A percentile compares a stretch with the other conserved stretches of the same genome.
Evolutionary conservation across 345 rosid species (phyloP).

Genomic region (Noccaea bulbosa): DNA sequence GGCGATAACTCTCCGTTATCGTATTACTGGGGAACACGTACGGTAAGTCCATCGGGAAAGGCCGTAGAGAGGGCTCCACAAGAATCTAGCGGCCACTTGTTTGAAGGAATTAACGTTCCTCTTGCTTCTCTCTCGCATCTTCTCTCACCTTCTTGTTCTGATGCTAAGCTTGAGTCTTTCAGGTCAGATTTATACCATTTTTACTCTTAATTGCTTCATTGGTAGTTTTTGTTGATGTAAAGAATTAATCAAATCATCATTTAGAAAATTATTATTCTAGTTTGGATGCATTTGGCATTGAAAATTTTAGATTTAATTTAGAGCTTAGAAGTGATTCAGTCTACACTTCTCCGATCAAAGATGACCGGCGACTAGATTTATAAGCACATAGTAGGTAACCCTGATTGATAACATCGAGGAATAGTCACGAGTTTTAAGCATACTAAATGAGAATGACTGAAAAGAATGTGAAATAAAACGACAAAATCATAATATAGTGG

Average conservation of each 20-base stretch:
- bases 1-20: slow-evolving; percentile 50
- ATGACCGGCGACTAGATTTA: background rate
- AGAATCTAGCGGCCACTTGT: slow-evolving; percentile 46
- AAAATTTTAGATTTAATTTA: background rate
- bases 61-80: slow-evolving; percentile 46
- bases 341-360: background rate
- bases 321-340: background rate
- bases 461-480: background rate
- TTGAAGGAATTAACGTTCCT: slow-evolving; percentile 73
- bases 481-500: background rate
- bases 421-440: background rate
- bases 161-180: slow-evolving; percentile 51
- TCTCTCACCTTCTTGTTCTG: slow-evolving; percentile 12
- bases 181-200: slow-evolving; percentile 48
- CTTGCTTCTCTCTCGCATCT: slow-evolving; percentile 51
- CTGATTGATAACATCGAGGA: slow-evolving; percentile 4
- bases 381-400: background rate
- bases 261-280: background rate
- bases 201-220: background rate
- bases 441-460: background rate
- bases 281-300: background rate
- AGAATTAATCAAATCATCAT: background rate
- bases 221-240: background rate
- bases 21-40: slow-evolving; percentile 84
- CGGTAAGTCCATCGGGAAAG: slow-evolving; percentile 60